A percentile compares a stretch with the other conserved stretches of the same genome.
These are phyloP conservation scores for Escallonia rubra DNA, from an alignment of 129 eudicot genomes.

Conservation along the genomic window DNA sequence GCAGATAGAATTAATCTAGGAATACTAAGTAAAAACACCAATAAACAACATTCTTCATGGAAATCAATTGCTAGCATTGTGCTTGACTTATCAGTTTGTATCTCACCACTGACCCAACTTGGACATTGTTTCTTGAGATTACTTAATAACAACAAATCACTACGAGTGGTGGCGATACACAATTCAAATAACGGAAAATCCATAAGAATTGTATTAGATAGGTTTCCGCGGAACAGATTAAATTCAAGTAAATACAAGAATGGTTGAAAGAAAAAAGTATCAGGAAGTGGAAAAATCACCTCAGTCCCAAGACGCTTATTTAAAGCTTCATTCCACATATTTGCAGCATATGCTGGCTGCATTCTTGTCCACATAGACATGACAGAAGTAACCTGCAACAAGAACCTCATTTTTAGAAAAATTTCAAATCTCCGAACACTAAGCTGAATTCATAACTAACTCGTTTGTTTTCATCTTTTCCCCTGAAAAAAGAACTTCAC, in stretches of 20 bases:
- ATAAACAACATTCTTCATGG: no score
- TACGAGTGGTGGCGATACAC: no score
- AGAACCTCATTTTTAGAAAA: not conserved
- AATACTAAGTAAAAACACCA: no score
- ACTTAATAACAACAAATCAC: no score
- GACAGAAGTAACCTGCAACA: conserved; percentile 91
- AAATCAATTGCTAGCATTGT: no score
- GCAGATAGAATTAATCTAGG: no score
- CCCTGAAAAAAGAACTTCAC: not conserved
- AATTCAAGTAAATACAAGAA: not conserved
- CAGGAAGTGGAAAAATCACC: conserved; percentile 38
- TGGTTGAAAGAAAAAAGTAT: not conserved
- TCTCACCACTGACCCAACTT: no score
- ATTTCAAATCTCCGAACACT: not conserved
- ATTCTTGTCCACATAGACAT: conserved; percentile 99
- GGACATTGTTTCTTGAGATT: no score
- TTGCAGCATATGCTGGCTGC: conserved; percentile 99
- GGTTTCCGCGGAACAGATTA: not conserved
- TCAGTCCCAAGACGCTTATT: conserved; percentile 98
- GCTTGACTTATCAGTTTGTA: no score
- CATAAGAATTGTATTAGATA: no score
- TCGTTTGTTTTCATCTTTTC: not conserved
- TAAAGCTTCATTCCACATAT: conserved; percentile 99
- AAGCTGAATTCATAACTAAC: not conserved
- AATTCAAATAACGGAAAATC: no score